phyloP scores from a whole-genome alignment of 768 basidiomycete species.

The Boletus sensibilis region DNA sequence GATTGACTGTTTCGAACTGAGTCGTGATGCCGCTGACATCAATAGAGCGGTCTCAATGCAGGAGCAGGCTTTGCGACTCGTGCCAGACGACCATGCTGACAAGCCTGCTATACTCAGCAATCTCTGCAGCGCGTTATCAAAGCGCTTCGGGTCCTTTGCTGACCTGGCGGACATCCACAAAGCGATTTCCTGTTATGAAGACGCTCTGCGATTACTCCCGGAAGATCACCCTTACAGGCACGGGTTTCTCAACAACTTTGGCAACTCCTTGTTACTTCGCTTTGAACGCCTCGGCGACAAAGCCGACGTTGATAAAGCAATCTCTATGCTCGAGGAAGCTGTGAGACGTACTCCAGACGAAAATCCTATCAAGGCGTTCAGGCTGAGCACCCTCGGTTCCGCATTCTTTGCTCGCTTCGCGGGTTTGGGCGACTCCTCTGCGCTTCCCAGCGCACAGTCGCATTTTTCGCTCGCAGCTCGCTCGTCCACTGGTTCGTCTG shows the following conservation, averaged over 20 bases:
- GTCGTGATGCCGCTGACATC: background rate
- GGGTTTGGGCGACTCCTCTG: background rate
- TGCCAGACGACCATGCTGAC: too few species aligned
- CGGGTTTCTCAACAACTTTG: background rate
- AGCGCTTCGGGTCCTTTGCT: too few species aligned
- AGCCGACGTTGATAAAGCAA: slow-evolving; percentile 7
- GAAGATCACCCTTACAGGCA: too few species aligned
- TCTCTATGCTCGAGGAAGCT: background rate
- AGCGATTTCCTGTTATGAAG: background rate
- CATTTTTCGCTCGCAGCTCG: background rate
- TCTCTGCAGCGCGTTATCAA: too few species aligned
- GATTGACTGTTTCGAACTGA: background rate
- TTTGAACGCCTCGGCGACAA: background rate
- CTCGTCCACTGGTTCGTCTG: too few species aligned
- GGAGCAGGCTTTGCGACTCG: too few species aligned
- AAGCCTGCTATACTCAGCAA: too few species aligned
- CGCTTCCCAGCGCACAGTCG: background rate
- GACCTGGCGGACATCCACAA: too few species aligned
- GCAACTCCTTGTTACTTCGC: background rate
- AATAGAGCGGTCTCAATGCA: too few species aligned
- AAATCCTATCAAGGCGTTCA: background rate
- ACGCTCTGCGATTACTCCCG: too few species aligned
- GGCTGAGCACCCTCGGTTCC: background rate
- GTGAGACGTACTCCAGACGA: slow-evolving; percentile 6
- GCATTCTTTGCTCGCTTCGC: background rate